Evolutionary conservation across 495 filamentous ascomycete genomes (phyloP).

Genomic region (Aspergillus homomorphus): DNA sequence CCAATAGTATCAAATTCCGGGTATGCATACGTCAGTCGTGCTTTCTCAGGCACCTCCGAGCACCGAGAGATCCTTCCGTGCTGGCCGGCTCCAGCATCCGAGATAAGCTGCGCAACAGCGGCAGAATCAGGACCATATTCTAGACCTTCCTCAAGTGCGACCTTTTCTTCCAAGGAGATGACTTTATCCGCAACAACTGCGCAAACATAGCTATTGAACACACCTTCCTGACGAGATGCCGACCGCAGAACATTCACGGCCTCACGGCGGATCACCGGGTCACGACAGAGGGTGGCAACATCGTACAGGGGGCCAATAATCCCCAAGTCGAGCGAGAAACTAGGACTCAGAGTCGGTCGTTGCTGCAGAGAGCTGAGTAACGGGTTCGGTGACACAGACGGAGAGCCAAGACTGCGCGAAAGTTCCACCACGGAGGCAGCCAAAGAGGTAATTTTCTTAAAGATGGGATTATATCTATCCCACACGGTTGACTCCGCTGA

Average conservation of each 20-base stretch:
- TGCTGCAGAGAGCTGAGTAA: not conserved
- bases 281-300: slow-evolving; percentile 57
- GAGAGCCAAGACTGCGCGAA: not conserved
- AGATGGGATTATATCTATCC: slow-evolving; percentile 21
- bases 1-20: slow-evolving; percentile 11
- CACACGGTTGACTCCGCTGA: slow-evolving; percentile 3
- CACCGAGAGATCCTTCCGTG: not conserved
- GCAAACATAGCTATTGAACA: slow-evolving; percentile 59
- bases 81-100: not conserved
- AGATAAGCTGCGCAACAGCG: not conserved
- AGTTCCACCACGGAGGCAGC: slow-evolving; percentile 18
- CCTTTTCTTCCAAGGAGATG: slow-evolving; percentile 52
- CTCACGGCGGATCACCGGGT: slow-evolving; percentile 49
- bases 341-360: slow-evolving; percentile 1
- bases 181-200: slow-evolving; percentile 54
- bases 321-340: slow-evolving; percentile 35
- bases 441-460: slow-evolving; percentile 25
- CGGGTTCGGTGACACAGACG: not conserved
- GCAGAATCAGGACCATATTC: not conserved
- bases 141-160: not conserved
- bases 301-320: slow-evolving; percentile 55
- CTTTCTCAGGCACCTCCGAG: slow-evolving; percentile 13
- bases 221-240: slow-evolving; percentile 56
- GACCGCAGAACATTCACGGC: slow-evolving; percentile 54
- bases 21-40: slow-evolving; percentile 16